Evolutionary conservation across 176 grass and related monocot genomes (phyloP), one percentile per base, ranked within the genome.

Genomic region (Aegilops speltoides): DNA sequence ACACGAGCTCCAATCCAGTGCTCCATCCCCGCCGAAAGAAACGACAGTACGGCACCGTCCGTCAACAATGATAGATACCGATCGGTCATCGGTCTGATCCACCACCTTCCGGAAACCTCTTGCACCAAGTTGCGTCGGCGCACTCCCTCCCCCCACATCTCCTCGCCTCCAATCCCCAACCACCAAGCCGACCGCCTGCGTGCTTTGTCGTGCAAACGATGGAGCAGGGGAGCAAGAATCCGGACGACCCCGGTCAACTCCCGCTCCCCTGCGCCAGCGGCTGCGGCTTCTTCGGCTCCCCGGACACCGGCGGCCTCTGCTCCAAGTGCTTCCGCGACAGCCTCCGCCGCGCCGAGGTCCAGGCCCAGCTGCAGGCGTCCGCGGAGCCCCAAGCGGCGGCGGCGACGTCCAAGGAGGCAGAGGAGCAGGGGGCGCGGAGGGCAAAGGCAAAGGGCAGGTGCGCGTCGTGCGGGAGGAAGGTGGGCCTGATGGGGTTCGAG

Each of bases 231-330:
- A 83, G 84, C 78, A 61, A 85, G 64, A 93, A 83, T 11, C 23
- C 2, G 11, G 84, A 75, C 40, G 37, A 72, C 3, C 1, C 10
- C 23, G 61, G 2, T 50, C 72, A 86, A 50, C 54, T 32, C 25
- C 87, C 87, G 11, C 84, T 80, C 72, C 91, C 70, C 2, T 96
- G 94, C 82, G 84, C 68, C 83, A 91, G 91, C 82, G 89, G 90
- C 74, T 97, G 92, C 60, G 90, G 94, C 76, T 94, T 90, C 85
- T 97, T 94, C 80, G 92, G 92, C 46, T 90, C 63, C 52, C 76
- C 87, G 2, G 87, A 81, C 8, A 90, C 94, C 24, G 71, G 80
- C 52, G 73, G 88, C 43, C 81, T 97, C 56, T 97, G 92, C 82
- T 97, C 88, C 31, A 89, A 80, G 72, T 94, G 92, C 90, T 92